A percentile compares a stretch with the other conserved stretches of the same genome.
These are phyloP conservation scores for Collybia nuda DNA, from an alignment of 768 basidiomycete species.

Conservation along the genomic window DNA sequence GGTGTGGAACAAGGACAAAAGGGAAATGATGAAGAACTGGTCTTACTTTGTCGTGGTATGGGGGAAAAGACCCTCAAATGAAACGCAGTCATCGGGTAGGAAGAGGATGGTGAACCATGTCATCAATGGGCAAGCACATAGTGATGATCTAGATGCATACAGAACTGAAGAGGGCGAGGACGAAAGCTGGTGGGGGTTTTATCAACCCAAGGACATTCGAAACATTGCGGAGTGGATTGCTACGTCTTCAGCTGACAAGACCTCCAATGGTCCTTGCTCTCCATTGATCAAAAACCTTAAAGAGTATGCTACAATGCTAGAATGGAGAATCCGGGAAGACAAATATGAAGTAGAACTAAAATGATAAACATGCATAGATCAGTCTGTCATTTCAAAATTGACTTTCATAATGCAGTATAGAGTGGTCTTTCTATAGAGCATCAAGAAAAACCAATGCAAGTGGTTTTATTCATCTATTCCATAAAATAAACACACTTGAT, in stretches of 20 bases:
- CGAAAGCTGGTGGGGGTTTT: slow-evolving; percentile 79
- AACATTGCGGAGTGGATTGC: slow-evolving; percentile 68
- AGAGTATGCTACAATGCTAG: slow-evolving; percentile 60
- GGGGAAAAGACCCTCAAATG: slow-evolving; percentile 50
- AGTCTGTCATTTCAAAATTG: no score
- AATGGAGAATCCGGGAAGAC: slow-evolving; percentile 50
- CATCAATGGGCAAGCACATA: slow-evolving; percentile 20
- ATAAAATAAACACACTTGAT: no score
- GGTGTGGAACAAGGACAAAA: slow-evolving; percentile 44
- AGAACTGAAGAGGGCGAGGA: slow-evolving; percentile 35
- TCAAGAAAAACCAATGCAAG: no score
- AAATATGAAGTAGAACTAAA: slow-evolving; percentile 26
- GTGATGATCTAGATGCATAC: slow-evolving; percentile 16
- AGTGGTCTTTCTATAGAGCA: no score
- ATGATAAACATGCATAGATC: no score
- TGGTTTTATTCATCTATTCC: no score
- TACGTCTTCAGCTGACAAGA: slow-evolving; percentile 37
- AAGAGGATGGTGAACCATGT: slow-evolving; percentile 7
- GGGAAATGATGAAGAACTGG: slow-evolving; percentile 59
- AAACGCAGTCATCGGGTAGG: background rate
- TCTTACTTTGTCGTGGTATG: slow-evolving; percentile 78
- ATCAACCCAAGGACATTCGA: slow-evolving; percentile 60
- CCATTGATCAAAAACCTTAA: slow-evolving; percentile 51
- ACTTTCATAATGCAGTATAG: no score
- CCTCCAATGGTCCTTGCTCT: slow-evolving; percentile 10